phyloP scores from a whole-genome alignment of 495 filamentous ascomycete genomes.

The Podospora australis region DNA sequence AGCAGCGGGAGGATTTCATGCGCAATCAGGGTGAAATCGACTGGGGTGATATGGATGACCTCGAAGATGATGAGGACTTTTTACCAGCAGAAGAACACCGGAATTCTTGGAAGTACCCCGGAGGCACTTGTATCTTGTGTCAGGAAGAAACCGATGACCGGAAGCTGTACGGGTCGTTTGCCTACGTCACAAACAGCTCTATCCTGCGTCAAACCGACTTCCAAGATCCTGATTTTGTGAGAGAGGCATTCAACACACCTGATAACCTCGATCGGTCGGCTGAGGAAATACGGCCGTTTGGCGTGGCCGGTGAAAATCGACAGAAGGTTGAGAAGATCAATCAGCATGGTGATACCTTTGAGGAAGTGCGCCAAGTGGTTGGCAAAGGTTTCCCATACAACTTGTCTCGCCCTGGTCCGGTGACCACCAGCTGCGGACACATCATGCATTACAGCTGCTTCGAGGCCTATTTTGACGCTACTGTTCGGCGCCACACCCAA shows the following conservation, averaged over 20 bases:
- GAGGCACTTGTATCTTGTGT: constrained; percentile 89
- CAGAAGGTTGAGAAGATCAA: constrained; percentile 68
- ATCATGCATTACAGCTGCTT: constrained; percentile 99
- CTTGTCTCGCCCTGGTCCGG: constrained; percentile 64
- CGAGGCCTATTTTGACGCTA: constrained; percentile 79
- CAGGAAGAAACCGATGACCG: constrained; percentile 93
- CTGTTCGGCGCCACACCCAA: constrained; percentile 71
- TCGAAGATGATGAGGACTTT: constrained; percentile 59
- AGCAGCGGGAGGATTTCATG: constrained; percentile 91
- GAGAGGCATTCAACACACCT: constrained; percentile 73
- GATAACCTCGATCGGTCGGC: constrained; percentile 75
- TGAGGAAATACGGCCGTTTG: constrained; percentile 77
- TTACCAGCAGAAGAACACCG: constrained; percentile 56
- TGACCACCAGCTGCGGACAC: constrained; percentile 89
- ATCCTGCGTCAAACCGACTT: constrained; percentile 83
- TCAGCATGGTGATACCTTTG: constrained; percentile 60
- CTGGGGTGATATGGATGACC: constrained; percentile 69
- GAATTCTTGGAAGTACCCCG: constrained; percentile 88
- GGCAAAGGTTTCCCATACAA: constrained; percentile 79
- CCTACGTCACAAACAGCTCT: constrained; percentile 76
- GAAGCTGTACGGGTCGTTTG: constrained; percentile 85
- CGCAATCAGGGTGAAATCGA: constrained; percentile 76
- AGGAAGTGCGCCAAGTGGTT: constrained; percentile 70
- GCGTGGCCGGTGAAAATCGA: constrained; percentile 80
- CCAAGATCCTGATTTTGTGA: constrained; percentile 72